Evolutionary conservation across 148 eudicot species (phyloP), one percentile per base, ranked within the genome.

Genomic region (Vaccinium vitisidaea): DNA sequence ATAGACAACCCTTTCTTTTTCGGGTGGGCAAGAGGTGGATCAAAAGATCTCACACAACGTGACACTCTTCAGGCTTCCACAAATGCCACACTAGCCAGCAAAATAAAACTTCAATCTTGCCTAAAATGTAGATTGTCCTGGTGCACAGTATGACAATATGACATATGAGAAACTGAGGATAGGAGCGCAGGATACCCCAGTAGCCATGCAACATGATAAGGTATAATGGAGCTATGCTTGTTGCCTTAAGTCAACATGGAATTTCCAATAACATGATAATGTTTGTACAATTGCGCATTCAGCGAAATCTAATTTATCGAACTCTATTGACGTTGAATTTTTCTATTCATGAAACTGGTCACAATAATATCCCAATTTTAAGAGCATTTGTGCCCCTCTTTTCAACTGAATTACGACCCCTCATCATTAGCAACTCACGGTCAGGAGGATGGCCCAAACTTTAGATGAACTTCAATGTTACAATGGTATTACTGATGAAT

Each of bases 31-130:
- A 50, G 36, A 23, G 13, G 30, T 3, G 48, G 32, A 18, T 49
- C 80, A n/a, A 50, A 77, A 23, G 11, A 23, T 77, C 4, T 46
- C 1, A 46, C 55, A 48, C 43, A 14, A 21, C 8, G 0, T 5
- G 39, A 75, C 79, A 16, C 79, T 75, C 13, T 30, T 46, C 79
- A 77, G 59, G 59, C 18, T 50, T 50, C 58, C 53, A 27, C 80
- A 50, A 49, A 52, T 77, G 59, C 58, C 36, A 49, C 56, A 52
- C 18, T 27, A 43, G 55, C 55, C 25, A 76, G 79, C 53, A 19
- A 36, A 36, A 46, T 15, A 76, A 73, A 39, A 39, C 48, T n/a
- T 73, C 77, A 73, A 36, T 73, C 49, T 75, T 19, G 12, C 50
- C 54, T 19, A 75, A 25, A 75, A 46, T 46, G 77, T 18, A n/a